Conservation (phyloP, 345 rosid genomes). For the Eucalyptus paniculata region DNA sequence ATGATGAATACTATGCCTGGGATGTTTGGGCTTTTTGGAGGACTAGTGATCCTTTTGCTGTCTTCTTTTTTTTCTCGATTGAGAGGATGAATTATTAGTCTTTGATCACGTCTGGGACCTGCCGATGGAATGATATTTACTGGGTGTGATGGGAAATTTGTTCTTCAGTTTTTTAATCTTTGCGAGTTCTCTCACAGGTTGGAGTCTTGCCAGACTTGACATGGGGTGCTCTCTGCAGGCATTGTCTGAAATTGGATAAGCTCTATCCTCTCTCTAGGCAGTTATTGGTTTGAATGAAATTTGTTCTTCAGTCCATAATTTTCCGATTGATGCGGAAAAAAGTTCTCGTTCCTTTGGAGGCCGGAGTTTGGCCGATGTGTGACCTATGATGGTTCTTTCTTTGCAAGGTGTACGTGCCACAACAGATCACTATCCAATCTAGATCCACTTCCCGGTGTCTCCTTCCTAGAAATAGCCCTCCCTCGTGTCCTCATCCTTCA, state of each 20-base stretch:
- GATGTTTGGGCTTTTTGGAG: background rate
- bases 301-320: background rate
- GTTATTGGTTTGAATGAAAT: background rate
- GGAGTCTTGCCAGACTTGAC: background rate
- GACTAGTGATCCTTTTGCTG: background rate
- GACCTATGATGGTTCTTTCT: too few relatives aligned
- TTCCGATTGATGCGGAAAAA: too few relatives aligned
- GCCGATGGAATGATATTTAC: background rate
- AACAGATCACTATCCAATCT: too few relatives aligned
- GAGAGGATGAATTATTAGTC: background rate
- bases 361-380: too few relatives aligned
- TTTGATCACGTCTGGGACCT: too few relatives aligned
- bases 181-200: background rate
- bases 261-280: background rate
- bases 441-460: too few relatives aligned
- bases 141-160: background rate
- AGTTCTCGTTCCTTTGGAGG: too few relatives aligned
- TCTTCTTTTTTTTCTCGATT: too few relatives aligned
- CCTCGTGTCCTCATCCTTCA: too few relatives aligned
- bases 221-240: background rate
- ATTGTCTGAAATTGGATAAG: background rate
- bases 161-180: too few relatives aligned
- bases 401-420: too few relatives aligned
- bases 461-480: too few relatives aligned
- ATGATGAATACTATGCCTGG: background rate